A percentile compares a stretch with the other conserved stretches of the same genome.
Conservation (phyloP, 192 early-diverging fungal species). For the Coemansia sp. region DNA sequence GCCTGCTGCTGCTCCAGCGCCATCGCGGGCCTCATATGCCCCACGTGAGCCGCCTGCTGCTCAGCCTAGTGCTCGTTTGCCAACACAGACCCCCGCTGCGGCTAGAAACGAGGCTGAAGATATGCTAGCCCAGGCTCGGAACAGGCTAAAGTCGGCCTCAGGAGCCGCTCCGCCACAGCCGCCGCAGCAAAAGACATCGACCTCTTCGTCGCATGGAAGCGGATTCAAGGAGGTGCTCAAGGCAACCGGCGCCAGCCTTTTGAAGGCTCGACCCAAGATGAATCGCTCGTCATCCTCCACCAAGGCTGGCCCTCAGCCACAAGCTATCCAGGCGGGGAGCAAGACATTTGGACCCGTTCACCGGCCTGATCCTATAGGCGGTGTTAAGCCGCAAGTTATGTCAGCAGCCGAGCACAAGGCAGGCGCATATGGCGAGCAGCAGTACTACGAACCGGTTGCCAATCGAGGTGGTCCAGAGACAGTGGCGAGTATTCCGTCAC, state of each 20-base stretch:
- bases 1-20: not conserved
- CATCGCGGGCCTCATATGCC: not conserved
- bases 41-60: slow-evolving; percentile 9
- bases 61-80: not conserved
- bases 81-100: not conserved
- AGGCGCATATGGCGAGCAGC: slow-evolving; percentile 10
- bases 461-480: not conserved
- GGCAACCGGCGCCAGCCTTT: slow-evolving; percentile 45
- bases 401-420: slow-evolving; percentile 23
- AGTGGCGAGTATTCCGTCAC: slow-evolving; percentile 6
- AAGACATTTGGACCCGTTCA: slow-evolving; percentile 29
- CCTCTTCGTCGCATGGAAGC: not conserved
- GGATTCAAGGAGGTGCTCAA: slow-evolving; percentile 51
- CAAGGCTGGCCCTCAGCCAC: slow-evolving; percentile 13
- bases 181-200: slow-evolving; percentile 1
- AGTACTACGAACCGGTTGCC: slow-evolving; percentile 6
- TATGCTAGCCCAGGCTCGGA: slow-evolving; percentile 37
- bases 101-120: slow-evolving; percentile 30
- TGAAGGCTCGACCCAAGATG: slow-evolving; percentile 37
- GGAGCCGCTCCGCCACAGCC: not conserved
- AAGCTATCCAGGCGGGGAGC: not conserved
- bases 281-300: slow-evolving; percentile 40
- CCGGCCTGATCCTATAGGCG: slow-evolving; percentile 22
- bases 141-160: slow-evolving; percentile 27
- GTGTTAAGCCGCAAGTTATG: not conserved